Evolutionary conservation across 768 basidiomycete species (phyloP).

Genomic region (Tephrocybe sp.): DNA sequence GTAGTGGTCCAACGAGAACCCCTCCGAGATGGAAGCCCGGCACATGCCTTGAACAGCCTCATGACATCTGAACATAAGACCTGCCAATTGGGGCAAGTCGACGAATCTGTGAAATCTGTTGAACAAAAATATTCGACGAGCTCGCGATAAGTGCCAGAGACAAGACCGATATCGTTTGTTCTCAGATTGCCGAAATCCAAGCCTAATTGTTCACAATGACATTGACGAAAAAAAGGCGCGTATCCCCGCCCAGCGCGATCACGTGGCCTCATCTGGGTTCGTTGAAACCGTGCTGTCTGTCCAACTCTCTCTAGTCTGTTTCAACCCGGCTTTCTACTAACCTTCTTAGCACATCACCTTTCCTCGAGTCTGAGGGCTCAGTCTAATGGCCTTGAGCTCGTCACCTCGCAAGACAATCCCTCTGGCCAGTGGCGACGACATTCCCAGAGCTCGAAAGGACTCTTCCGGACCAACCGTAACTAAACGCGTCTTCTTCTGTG

Average conservation of each 20-base stretch:
- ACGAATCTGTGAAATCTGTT: no score
- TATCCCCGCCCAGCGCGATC: constrained; percentile 10
- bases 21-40: neutral
- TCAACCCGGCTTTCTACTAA: constrained; percentile 7
- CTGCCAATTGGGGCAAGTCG: constrained; percentile 6
- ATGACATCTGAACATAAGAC: neutral
- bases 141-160: neutral
- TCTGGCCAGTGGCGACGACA: constrained; percentile 69
- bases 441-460: constrained; percentile 42
- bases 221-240: neutral
- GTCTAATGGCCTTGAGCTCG: constrained; percentile 57
- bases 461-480: constrained; percentile 48
- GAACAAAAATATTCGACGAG: neutral
- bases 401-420: constrained; percentile 77
- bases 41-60: constrained; percentile 10
- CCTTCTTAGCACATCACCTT: constrained; percentile 6
- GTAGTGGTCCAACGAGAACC: neutral
- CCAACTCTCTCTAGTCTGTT: neutral
- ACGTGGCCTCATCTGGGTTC: constrained; percentile 26
- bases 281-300: constrained; percentile 15
- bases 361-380: neutral
- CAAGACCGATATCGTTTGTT: neutral
- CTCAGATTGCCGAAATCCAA: no score
- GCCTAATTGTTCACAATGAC: no score
- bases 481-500: constrained; percentile 84